Evolutionary conservation across 805 yeast species (phyloP).

Genomic region (Myxozyma nipponensis): DNA sequence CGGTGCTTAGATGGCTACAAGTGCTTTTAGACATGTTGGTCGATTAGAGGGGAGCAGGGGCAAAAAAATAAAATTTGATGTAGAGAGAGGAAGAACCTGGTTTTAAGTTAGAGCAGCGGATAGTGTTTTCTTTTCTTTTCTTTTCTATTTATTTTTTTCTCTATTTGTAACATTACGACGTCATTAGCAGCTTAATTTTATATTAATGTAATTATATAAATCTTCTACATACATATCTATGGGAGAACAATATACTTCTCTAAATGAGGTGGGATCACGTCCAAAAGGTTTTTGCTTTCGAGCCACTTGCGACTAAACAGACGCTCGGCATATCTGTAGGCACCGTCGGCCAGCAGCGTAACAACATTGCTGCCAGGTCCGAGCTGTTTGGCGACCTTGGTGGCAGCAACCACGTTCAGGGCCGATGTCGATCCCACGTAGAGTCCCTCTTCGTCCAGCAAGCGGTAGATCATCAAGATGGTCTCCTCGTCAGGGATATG

Average conservation of each 20-base stretch:
- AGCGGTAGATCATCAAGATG: constrained; percentile 75
- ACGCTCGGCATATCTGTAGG: constrained; percentile 67
- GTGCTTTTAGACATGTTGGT: background rate
- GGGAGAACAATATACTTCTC: constrained; percentile 58
- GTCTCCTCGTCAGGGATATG: constrained; percentile 74
- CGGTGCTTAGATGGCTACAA: constrained; percentile 29
- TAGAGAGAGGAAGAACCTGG: background rate
- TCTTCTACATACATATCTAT: constrained; percentile 1
- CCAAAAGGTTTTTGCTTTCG: constrained; percentile 56
- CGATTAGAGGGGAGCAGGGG: background rate
- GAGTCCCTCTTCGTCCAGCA: constrained; percentile 85
- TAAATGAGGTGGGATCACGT: constrained; percentile 65
- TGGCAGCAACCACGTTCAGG: constrained; percentile 85
- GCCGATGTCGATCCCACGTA: constrained; percentile 90
- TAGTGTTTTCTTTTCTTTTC: no score
- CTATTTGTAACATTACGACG: background rate
- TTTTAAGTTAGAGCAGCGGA: background rate
- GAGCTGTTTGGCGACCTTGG: constrained; percentile 63
- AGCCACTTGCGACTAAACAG: constrained; percentile 78
- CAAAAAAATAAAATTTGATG: background rate
- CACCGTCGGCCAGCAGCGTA: constrained; percentile 80
- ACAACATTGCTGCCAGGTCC: constrained; percentile 80
- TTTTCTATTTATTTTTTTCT: background rate
- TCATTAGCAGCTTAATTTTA: background rate
- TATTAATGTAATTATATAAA: background rate